phyloP scores from a whole-genome alignment of 257 asterid genomes.

The Catharanthus roseus region DNA sequence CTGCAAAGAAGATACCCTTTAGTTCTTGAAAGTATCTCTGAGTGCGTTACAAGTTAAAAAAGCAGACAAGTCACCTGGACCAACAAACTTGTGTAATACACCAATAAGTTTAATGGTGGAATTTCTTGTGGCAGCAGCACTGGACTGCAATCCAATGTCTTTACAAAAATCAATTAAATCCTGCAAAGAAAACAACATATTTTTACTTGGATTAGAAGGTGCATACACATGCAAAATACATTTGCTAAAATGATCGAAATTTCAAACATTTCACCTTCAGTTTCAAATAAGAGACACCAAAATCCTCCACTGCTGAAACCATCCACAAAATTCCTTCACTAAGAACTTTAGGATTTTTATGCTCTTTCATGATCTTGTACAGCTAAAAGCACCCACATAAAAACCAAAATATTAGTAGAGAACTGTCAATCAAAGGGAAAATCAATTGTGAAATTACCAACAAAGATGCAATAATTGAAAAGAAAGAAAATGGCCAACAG shows the following conservation, averaged over 20 bases:
- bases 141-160: slow-evolving; percentile 92
- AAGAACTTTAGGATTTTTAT: slow-evolving; percentile 96
- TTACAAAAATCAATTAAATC: slow-evolving; percentile 96
- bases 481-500: neutral
- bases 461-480: neutral
- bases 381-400: slow-evolving; percentile 38
- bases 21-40: slow-evolving; percentile 23
- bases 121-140: slow-evolving; percentile 98
- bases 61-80: slow-evolving; percentile 70
- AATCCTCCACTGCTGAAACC: slow-evolving; percentile 90
- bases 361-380: slow-evolving; percentile 92
- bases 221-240: neutral
- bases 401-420: slow-evolving; percentile 13
- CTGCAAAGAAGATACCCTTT: slow-evolving; percentile 39
- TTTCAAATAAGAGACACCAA: slow-evolving; percentile 72
- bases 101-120: slow-evolving; percentile 90
- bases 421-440: neutral
- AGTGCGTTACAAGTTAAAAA: slow-evolving; percentile 6
- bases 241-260: neutral
- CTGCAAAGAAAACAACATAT: slow-evolving; percentile 36
- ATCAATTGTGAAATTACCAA: neutral
- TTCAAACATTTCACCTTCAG: slow-evolving; percentile 51
- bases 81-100: slow-evolving; percentile 87
- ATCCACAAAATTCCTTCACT: slow-evolving; percentile 97
- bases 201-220: slow-evolving; percentile 5